Percentiles rank a stretch among this genome's conserved stretches.
phyloP scores from a whole-genome alignment of 23 red algal genomes.

The Gracilaria domingensis region DNA sequence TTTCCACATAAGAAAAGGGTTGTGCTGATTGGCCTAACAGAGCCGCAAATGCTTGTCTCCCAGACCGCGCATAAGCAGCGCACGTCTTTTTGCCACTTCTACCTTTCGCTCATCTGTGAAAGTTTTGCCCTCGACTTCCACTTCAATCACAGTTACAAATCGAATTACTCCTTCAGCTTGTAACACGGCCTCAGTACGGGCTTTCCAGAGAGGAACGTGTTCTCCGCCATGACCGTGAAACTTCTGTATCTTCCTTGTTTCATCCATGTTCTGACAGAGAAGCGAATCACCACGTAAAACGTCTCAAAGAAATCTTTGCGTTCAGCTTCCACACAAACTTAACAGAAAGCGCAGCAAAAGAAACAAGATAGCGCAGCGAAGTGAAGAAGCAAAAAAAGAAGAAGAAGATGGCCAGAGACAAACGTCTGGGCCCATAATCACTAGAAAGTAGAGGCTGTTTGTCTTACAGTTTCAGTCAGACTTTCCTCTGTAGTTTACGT shows the following conservation, averaged over 20 bases:
- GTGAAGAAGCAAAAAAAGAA: no score
- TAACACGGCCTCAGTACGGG: background rate
- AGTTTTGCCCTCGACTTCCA: no score
- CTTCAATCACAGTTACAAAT: no score
- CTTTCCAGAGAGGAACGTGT: background rate
- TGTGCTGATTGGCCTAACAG: constrained; percentile 1
- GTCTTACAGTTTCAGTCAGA: no score
- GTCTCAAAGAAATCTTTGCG: no score
- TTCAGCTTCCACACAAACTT: no score
- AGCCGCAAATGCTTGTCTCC: constrained; percentile 4
- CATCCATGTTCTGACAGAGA: background rate
- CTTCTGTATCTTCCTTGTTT: background rate
- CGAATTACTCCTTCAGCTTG: background rate
- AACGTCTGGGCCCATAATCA: background rate
- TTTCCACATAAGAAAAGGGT: constrained; percentile 30
- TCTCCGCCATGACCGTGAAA: background rate
- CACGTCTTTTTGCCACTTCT: no score
- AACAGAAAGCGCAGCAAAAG: background rate
- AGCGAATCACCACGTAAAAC: background rate
- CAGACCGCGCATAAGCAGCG: no score
- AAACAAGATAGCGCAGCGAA: background rate
- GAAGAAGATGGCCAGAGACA: background rate
- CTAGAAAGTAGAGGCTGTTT: no score
- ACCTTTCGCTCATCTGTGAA: no score
- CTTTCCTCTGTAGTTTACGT: no score